phyloP scores from a whole-genome alignment of 148 eudicot genomes.

The Salicornia ramosissima region DNA sequence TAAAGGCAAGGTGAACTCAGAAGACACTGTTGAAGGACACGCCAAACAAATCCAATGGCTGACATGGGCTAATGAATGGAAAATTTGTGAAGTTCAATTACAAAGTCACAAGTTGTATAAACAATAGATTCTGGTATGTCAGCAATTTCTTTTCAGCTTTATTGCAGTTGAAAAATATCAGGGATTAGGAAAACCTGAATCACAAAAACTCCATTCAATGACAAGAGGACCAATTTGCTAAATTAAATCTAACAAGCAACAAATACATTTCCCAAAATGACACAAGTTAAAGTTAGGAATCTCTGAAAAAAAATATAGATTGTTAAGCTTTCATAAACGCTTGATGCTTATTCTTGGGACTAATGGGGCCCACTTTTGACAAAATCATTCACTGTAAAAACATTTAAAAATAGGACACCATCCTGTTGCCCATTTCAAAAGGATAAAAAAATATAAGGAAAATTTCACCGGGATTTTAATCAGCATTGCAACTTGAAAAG shows the following conservation, averaged over 20 bases:
- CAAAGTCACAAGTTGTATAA: background rate
- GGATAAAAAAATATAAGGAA: background rate
- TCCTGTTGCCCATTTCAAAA: slow-evolving; percentile 1
- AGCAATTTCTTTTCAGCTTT: background rate
- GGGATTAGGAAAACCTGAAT: background rate
- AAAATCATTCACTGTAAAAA: too few relatives aligned
- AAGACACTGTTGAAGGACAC: background rate
- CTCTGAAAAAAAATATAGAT: too few relatives aligned
- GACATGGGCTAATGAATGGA: background rate
- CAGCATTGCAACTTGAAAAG: background rate
- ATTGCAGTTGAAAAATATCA: background rate
- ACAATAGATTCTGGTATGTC: background rate
- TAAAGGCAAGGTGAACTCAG: background rate
- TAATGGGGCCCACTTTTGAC: too few relatives aligned
- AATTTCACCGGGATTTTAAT: slow-evolving; percentile 16
- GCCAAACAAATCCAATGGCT: background rate
- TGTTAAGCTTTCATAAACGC: background rate
- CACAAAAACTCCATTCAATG: too few relatives aligned
- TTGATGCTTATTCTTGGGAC: too few relatives aligned
- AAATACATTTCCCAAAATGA: background rate
- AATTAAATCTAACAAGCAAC: background rate
- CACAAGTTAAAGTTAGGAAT: background rate
- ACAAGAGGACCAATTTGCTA: too few relatives aligned
- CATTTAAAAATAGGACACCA: background rate
- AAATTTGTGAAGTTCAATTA: background rate